phyloP scores from a whole-genome alignment of 140 eudicot species.

The Flaveria floridana region DNA sequence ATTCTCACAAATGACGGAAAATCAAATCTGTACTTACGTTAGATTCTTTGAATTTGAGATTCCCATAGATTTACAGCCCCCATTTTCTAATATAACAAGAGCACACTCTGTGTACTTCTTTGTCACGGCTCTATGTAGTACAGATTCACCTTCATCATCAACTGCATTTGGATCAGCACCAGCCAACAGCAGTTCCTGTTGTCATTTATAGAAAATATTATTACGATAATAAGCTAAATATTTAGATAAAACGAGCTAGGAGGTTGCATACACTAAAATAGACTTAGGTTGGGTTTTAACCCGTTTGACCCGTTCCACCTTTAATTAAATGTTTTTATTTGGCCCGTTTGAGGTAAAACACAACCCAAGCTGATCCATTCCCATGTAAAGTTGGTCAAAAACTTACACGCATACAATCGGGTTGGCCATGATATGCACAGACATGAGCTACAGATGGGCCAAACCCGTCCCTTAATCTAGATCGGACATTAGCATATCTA shows the following conservation, averaged over 20 bases:
- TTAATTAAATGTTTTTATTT: background rate
- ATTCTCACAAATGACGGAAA: background rate
- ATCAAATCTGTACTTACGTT: constrained; percentile 57
- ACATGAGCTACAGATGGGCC: constrained; percentile 99
- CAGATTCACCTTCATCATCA: constrained; percentile 99
- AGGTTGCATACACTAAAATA: background rate
- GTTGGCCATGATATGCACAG: constrained; percentile 99
- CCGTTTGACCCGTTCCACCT: background rate
- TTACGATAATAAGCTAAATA: background rate
- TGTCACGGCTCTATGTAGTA: constrained; percentile 92
- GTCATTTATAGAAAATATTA: constrained; percentile 20
- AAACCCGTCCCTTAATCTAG: constrained; percentile 86
- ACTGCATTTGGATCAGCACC: constrained; percentile 99
- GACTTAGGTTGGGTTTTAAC: background rate
- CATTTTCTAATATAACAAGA: constrained; percentile 77
- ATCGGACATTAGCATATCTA: constrained; percentile 78
- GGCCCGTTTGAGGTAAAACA: constrained; percentile 5
- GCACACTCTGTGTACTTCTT: constrained; percentile 97
- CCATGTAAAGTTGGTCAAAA: constrained; percentile 4
- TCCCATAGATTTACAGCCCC: constrained; percentile 93
- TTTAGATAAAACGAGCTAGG: background rate
- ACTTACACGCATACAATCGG: constrained; percentile 99
- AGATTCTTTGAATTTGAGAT: constrained; percentile 67
- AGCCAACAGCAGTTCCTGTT: constrained; percentile 86
- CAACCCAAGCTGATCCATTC: background rate